Evolutionary conservation across 768 basidiomycete species (phyloP).

Genomic region (Pleurotus tuber-regium): DNA sequence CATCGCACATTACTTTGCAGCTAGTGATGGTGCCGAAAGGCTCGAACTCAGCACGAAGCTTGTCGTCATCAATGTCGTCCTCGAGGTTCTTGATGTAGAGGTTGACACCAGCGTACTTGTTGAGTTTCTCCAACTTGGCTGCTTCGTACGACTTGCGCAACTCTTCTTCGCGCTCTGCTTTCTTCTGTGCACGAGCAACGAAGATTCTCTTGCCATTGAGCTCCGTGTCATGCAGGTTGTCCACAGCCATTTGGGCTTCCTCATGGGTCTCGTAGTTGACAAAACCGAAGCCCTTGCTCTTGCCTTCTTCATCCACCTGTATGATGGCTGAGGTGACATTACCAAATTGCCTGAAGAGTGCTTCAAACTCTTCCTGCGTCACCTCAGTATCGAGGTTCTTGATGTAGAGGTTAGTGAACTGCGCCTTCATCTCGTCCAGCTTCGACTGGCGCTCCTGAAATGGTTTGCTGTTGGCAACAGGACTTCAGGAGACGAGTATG

Average conservation of each 20-base stretch:
- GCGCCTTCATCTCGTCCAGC: constrained; percentile 94
- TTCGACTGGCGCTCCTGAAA: constrained; percentile 93
- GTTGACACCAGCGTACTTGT: constrained; percentile 99
- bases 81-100: constrained; percentile 99
- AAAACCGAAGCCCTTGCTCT: constrained; percentile 96
- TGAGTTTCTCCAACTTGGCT: constrained; percentile 94
- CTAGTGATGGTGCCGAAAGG: constrained; percentile 96
- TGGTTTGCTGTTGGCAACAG: no score
- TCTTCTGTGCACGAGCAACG: constrained; percentile 97
- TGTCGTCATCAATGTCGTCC: constrained; percentile 97
- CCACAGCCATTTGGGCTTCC: constrained; percentile 87
- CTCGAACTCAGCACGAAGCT: constrained; percentile 94
- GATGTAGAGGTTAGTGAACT: constrained; percentile 98
- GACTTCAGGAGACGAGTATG: background rate
- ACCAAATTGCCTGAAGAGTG: constrained; percentile 77
- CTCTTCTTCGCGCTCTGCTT: constrained; percentile 97
- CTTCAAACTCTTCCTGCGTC: constrained; percentile 81
- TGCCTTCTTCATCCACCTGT: constrained; percentile 82
- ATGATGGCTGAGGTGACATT: constrained; percentile 87
- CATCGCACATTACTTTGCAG: constrained; percentile 99
- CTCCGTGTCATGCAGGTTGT: constrained; percentile 84
- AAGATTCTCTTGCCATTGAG: constrained; percentile 86
- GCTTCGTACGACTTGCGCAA: constrained; percentile 90
- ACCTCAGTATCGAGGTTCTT: constrained; percentile 93
- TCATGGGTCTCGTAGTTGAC: constrained; percentile 96